Evolutionary conservation across 2,329 filamentous ascomycete species (phyloP).

Genomic region (Aspergillus carbonarius): DNA sequence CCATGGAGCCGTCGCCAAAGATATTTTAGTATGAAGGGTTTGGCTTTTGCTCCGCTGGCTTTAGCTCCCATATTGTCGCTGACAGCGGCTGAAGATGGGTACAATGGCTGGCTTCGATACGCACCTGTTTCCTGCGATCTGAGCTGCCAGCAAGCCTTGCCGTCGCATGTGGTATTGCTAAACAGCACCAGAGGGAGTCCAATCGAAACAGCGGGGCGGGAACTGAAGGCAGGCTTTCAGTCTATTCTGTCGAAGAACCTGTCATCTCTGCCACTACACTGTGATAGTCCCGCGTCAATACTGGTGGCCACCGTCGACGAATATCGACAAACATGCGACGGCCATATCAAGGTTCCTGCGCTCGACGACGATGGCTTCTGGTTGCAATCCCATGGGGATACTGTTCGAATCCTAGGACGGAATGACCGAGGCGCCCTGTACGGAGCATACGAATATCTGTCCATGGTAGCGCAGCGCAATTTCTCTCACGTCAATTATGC

Average conservation of each 20-base stretch:
- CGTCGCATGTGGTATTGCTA: slow-evolving; percentile 53
- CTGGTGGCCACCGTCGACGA: slow-evolving; percentile 34
- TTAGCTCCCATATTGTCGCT: neutral
- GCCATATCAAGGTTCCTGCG: slow-evolving; percentile 19
- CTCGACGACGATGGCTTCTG: slow-evolving; percentile 56
- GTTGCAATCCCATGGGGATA: slow-evolving; percentile 50
- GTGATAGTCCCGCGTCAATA: slow-evolving; percentile 21
- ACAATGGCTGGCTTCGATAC: slow-evolving; percentile 65
- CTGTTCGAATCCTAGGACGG: slow-evolving; percentile 60
- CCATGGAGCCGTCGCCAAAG: neutral
- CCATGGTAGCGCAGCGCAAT: slow-evolving; percentile 61
- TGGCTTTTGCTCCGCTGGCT: neutral
- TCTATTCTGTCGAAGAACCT: slow-evolving; percentile 57
- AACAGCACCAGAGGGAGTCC: slow-evolving; percentile 57
- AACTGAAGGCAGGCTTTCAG: slow-evolving; percentile 58
- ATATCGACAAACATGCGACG: slow-evolving; percentile 27
- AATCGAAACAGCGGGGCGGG: slow-evolving; percentile 59
- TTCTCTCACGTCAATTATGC: slow-evolving; percentile 49
- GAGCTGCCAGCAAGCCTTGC: slow-evolving; percentile 43
- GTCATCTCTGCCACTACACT: slow-evolving; percentile 29
- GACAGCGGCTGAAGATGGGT: slow-evolving; percentile 57
- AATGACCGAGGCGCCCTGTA: slow-evolving; percentile 69
- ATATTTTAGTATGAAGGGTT: neutral
- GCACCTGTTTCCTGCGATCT: slow-evolving; percentile 50
- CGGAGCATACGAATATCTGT: slow-evolving; percentile 68